A percentile compares a stretch with the other conserved stretches of the same genome.
These are phyloP conservation scores for Entomortierella beljakovae DNA, from an alignment of 192 early-diverging fungal species.

Conservation along the genomic window DNA sequence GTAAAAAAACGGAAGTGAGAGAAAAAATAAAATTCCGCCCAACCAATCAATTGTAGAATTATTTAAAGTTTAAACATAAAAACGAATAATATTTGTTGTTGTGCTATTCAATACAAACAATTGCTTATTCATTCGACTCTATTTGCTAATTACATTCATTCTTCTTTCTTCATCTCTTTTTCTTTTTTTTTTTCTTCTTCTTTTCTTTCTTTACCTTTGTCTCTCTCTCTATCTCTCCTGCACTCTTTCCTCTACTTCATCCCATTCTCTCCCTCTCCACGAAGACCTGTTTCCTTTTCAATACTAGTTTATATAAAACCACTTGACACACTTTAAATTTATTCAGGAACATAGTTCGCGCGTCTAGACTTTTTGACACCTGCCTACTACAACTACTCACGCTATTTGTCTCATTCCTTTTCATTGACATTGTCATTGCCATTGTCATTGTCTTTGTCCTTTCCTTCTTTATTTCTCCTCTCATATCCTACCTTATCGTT, in stretches of 20 bases:
- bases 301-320: too few species aligned
- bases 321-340: not conserved
- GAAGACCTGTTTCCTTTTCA: not conserved
- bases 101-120: too few species aligned
- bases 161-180: not conserved
- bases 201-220: not conserved
- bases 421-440: not conserved
- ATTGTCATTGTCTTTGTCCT: not conserved
- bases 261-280: not conserved
- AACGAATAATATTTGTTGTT: too few species aligned
- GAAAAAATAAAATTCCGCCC: too few species aligned
- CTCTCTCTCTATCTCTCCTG: not conserved
- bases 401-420: too few species aligned
- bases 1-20: too few species aligned
- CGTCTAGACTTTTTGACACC: not conserved
- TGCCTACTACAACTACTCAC: not conserved
- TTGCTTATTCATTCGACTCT: not conserved
- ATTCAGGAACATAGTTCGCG: not conserved
- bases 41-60: too few species aligned
- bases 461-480: not conserved
- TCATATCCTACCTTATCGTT: not conserved
- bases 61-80: too few species aligned
- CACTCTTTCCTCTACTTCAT: not conserved
- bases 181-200: not conserved
- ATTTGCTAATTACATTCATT: not conserved